Evolutionary conservation across 352 stramenopile genomes (phyloP).

Genomic region (Phytophthora ramorum): DNA sequence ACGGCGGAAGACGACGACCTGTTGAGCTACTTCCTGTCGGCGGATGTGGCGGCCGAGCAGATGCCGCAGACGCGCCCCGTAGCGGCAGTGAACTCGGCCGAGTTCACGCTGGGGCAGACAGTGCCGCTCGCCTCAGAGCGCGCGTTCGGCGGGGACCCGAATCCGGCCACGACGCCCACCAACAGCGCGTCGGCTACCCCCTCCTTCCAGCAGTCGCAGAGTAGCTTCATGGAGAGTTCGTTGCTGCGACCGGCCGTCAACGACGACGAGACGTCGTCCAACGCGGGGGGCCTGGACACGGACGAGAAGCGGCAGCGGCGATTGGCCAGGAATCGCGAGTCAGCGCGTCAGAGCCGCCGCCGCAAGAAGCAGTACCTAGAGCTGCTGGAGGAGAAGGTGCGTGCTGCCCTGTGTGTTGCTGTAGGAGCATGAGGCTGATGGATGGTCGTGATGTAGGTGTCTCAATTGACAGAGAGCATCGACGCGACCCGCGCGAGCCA

Average conservation of each 20-base stretch:
- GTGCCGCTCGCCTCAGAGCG: constrained; percentile 34
- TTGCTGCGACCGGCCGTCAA: constrained; percentile 58
- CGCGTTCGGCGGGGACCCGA: constrained; percentile 36
- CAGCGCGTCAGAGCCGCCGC: constrained; percentile 84
- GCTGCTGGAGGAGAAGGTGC: constrained; percentile 86
- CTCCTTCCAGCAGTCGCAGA: constrained; percentile 57
- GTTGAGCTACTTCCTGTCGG: constrained; percentile 88
- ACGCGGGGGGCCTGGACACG: constrained; percentile 53
- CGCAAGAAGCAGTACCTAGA: constrained; percentile 92
- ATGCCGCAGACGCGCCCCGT: constrained; percentile 30
- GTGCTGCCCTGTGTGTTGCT: neutral
- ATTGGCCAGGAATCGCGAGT: constrained; percentile 88
- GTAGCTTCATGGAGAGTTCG: constrained; percentile 63
- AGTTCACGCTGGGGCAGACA: constrained; percentile 50
- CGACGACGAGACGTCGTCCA: constrained; percentile 61
- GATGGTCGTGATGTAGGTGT: constrained; percentile 51
- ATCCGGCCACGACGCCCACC: constrained; percentile 2
- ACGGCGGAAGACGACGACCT: constrained; percentile 88
- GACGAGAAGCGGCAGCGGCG: constrained; percentile 83
- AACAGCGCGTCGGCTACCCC: constrained; percentile 19
- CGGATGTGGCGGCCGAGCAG: constrained; percentile 71
- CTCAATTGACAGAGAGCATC: constrained; percentile 88
- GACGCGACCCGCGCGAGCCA: constrained; percentile 79
- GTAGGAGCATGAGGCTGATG: neutral
- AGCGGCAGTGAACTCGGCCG: neutral